These are phyloP conservation scores for Auricularia heimuer DNA, from an alignment of 768 basidiomycete genomes.

Conservation along the genomic window DNA sequence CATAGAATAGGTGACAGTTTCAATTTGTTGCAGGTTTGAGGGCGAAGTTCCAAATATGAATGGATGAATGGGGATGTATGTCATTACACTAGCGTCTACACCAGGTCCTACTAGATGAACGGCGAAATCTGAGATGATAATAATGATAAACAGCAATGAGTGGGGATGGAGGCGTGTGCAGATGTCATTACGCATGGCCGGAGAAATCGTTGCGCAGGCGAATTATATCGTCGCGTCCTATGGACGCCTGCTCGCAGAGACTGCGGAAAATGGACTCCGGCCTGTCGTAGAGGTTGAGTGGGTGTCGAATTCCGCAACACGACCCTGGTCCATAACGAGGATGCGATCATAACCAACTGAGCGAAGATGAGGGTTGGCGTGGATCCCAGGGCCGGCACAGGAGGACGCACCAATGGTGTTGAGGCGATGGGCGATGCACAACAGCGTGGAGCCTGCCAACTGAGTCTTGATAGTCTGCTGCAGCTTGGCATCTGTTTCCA, in stretches of 20 bases:
- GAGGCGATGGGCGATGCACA: conserved; percentile 49
- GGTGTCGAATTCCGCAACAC: conserved; percentile 64
- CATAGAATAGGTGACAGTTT: too few relatives aligned
- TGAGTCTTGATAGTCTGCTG: conserved; percentile 56
- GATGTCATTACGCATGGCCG: not conserved
- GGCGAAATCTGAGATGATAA: too few relatives aligned
- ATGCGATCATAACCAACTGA: conserved; percentile 57
- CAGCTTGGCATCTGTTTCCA: conserved; percentile 50
- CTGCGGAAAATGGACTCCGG: conserved; percentile 58
- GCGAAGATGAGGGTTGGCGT: conserved; percentile 9
- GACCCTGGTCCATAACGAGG: conserved; percentile 62
- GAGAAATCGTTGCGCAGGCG: conserved; percentile 27
- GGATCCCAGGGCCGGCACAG: conserved; percentile 6
- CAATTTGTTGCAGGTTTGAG: too few relatives aligned
- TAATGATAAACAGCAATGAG: too few relatives aligned
- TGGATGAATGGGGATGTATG: not conserved
- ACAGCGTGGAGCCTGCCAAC: conserved; percentile 42
- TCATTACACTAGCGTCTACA: too few relatives aligned
- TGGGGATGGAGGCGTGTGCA: not conserved
- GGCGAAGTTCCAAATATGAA: not conserved
- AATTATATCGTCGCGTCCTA: conserved; percentile 46
- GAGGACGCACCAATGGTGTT: conserved; percentile 43
- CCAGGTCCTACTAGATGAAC: too few relatives aligned
- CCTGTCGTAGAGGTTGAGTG: conserved; percentile 52
- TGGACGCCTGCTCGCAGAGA: conserved; percentile 55